A percentile compares a stretch with the other conserved stretches of the same genome.
phyloP scores from a whole-genome alignment of 1,139 yeast genomes.

The Suhomyces bolitotheri region DNA sequence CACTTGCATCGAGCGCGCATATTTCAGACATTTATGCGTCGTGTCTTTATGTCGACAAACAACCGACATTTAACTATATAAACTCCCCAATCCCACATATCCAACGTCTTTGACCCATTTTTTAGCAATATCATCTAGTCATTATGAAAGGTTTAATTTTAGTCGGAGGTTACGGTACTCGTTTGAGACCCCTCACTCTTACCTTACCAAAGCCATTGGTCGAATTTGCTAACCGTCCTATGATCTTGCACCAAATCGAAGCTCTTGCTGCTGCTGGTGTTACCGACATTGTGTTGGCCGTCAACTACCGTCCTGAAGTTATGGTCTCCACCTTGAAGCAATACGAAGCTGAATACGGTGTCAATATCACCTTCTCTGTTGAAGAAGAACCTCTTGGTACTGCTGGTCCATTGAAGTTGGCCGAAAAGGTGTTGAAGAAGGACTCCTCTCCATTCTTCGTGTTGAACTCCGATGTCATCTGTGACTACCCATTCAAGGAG shows the following conservation, averaged over 20 bases:
- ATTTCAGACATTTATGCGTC: neutral
- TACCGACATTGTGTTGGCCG: conserved; percentile 97
- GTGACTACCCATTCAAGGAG: conserved; percentile 96
- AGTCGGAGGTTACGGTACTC: conserved; percentile 99
- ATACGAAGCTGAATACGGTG: conserved; percentile 95
- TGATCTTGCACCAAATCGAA: conserved; percentile 96
- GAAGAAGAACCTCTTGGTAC: conserved; percentile 99
- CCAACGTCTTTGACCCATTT: conserved; percentile 8
- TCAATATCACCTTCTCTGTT: conserved; percentile 92
- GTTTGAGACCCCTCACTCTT: conserved; percentile 97
- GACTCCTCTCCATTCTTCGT: conserved; percentile 97
- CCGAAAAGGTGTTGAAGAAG: conserved; percentile 89
- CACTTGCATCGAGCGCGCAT: neutral
- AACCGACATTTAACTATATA: conserved; percentile 7
- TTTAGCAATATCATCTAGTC: conserved; percentile 5
- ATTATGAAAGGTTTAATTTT: conserved; percentile 96
- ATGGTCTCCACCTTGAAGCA: conserved; percentile 94
- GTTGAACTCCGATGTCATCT: conserved; percentile 95
- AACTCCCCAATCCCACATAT: conserved; percentile 2
- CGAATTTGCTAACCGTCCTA: conserved; percentile 98
- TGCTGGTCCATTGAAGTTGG: conserved; percentile 98
- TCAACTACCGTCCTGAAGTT: conserved; percentile 98
- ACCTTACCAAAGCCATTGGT: conserved; percentile 98
- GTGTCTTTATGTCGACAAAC: conserved; percentile 8
- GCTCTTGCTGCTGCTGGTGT: conserved; percentile 98